Conservation (phyloP, 352 stramenopile species). For the Globisporangium camurandrum region DNA sequence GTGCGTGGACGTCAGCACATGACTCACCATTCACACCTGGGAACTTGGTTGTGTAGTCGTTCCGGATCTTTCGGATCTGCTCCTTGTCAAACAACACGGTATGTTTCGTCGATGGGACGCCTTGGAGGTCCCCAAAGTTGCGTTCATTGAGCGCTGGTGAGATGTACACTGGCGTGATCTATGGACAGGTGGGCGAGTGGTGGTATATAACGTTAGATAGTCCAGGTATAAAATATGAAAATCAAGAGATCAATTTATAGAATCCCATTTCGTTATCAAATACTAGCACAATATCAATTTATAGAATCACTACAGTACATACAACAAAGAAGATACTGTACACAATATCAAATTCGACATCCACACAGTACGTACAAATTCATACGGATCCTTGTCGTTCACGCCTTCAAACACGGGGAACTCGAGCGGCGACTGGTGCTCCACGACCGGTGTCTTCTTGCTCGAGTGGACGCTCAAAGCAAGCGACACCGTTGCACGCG, state of each 20-base stretch:
- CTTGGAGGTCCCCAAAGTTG: slow-evolving; percentile 79
- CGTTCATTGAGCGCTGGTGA: slow-evolving; percentile 72
- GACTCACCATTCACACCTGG: slow-evolving; percentile 73
- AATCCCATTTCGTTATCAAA: no score
- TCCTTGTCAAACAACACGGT: slow-evolving; percentile 69
- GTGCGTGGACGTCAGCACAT: slow-evolving; percentile 72
- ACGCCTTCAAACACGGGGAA: slow-evolving; percentile 58
- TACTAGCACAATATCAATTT: neutral
- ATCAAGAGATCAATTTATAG: no score
- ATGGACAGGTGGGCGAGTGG: no score
- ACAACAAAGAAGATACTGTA: neutral
- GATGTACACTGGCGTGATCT: slow-evolving; percentile 78
- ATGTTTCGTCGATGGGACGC: slow-evolving; percentile 66
- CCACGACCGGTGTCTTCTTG: slow-evolving; percentile 73
- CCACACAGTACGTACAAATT: slow-evolving; percentile 46
- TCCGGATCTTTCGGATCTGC: slow-evolving; percentile 68
- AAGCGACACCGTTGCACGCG: slow-evolving; percentile 65
- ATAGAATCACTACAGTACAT: slow-evolving; percentile 6
- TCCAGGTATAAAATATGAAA: no score
- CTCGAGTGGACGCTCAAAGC: slow-evolving; percentile 75
- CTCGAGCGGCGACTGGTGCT: slow-evolving; percentile 67
- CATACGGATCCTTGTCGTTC: slow-evolving; percentile 69
- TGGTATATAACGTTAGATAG: slow-evolving; percentile 9
- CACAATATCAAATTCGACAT: slow-evolving; percentile 2
- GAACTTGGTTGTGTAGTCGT: slow-evolving; percentile 77